phyloP scores from a whole-genome alignment of 1,284 basidiomycete species.

The Ustilago loliicola region DNA sequence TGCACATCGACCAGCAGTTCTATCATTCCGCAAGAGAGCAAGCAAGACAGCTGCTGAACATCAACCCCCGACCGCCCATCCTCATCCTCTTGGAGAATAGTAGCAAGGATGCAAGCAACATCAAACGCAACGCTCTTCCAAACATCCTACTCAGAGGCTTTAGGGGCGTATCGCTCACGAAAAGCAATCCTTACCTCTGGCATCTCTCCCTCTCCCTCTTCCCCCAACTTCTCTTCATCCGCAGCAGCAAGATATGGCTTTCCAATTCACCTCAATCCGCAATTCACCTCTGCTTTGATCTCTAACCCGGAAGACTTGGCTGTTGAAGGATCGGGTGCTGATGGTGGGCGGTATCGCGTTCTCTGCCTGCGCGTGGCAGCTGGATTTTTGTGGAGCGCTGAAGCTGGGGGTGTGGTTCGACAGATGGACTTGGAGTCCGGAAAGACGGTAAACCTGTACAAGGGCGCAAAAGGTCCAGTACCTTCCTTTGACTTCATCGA shows the following conservation, averaged over 20 bases:
- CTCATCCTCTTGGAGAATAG: background rate
- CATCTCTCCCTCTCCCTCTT: conserved; percentile 1
- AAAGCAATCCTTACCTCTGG: conserved; percentile 43
- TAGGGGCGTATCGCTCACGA: conserved; percentile 33
- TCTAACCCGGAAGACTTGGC: conserved; percentile 16
- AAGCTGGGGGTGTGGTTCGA: conserved; percentile 34
- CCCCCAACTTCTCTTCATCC: background rate
- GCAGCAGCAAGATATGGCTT: conserved; percentile 23
- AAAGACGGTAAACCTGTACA: conserved; percentile 23
- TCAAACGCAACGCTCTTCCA: conserved; percentile 49
- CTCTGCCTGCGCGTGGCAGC: conserved; percentile 14
- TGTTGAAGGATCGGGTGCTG: conserved; percentile 35
- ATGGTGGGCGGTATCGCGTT: conserved; percentile 35
- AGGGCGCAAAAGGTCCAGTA: conserved; percentile 42
- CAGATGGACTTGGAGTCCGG: conserved; percentile 36
- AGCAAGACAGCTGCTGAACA: background rate
- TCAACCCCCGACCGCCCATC: background rate
- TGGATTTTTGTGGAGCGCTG: conserved; percentile 29
- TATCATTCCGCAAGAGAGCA: background rate
- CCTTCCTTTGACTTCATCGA: conserved; percentile 12
- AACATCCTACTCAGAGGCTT: conserved; percentile 47
- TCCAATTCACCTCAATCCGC: conserved; percentile 44
- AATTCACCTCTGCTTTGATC: conserved; percentile 12
- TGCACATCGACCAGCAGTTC: too few relatives aligned
- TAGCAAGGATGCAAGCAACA: conserved; percentile 42